These are phyloP conservation scores for Aspergillus nomiae DNA, from an alignment of 2,329 filamentous ascomycete genomes.

Conservation along the genomic window DNA sequence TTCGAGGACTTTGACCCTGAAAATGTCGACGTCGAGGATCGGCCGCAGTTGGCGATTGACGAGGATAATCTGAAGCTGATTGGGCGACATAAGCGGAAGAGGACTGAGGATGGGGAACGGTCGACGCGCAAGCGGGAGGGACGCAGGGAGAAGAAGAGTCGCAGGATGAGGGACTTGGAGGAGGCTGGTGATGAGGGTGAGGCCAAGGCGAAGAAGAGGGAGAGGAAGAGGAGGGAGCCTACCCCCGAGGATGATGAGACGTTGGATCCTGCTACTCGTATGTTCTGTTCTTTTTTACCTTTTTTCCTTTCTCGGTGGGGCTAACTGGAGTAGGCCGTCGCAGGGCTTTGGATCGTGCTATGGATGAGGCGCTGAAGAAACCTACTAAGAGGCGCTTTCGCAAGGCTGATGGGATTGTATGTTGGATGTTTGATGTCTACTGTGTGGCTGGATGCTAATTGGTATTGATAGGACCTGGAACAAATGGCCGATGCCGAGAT, in stretches of 20 bases:
- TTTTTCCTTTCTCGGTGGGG: not conserved
- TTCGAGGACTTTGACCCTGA: slow-evolving; percentile 66
- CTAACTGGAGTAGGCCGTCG: slow-evolving; percentile 58
- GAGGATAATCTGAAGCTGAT: slow-evolving; percentile 63
- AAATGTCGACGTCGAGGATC: slow-evolving; percentile 63
- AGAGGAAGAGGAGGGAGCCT: slow-evolving; percentile 53
- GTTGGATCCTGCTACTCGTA: slow-evolving; percentile 80
- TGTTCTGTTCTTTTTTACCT: slow-evolving; percentile 33
- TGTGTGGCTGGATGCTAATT: not conserved
- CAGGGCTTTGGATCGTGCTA: slow-evolving; percentile 79
- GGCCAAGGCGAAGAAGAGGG: slow-evolving; percentile 51
- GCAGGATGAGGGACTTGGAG: slow-evolving; percentile 69
- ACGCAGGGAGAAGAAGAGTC: slow-evolving; percentile 64
- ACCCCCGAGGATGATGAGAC: slow-evolving; percentile 72
- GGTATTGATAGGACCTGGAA: slow-evolving; percentile 71
- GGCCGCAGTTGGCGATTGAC: slow-evolving; percentile 60
- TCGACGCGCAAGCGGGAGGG: slow-evolving; percentile 70
- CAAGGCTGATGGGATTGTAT: slow-evolving; percentile 85
- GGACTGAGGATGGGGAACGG: slow-evolving; percentile 61
- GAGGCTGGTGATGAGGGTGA: slow-evolving; percentile 51
- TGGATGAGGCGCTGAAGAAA: slow-evolving; percentile 86
- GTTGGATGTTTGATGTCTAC: slow-evolving; percentile 33
- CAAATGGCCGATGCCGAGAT: slow-evolving; percentile 89
- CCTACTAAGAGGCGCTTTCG: slow-evolving; percentile 68
- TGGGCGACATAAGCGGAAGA: slow-evolving; percentile 66